Base-by-base conservation (phyloP, 176 grass and related monocot genomes). In the Aegilops tauschii region DNA sequence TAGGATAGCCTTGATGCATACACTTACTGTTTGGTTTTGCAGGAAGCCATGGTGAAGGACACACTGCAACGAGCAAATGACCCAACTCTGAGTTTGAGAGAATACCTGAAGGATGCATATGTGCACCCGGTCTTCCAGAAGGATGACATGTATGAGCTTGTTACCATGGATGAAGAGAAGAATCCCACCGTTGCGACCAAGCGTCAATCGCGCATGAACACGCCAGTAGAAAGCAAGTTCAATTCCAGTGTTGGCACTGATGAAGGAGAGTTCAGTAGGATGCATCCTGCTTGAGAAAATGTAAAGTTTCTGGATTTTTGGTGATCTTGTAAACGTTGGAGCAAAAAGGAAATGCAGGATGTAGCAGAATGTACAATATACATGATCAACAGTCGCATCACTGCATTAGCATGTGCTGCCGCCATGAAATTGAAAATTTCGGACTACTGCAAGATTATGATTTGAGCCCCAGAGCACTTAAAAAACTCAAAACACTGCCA, bases 31-130 rank as follows among this genome's bases (percentile, higher is more conserved):
- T 29, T 65, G 9, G 77, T 69, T 86, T 96, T 96, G 81, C 83
- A 99, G 94, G 97, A 99, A 90, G 97, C 97, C 66, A 94, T 96
- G 90, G 97, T 99, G 74, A 99, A 94, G 90, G 97, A 99, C 73
- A 96, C 97, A 50, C 31, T 96, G 75, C 94, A 99, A 90, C 82
- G 63, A 20, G 97, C 92, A 62, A 86, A 82, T 18, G 92, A 99
- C 27, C 94, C 97, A 8, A 94, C 86, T 66, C 65, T 98, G 62
- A 95, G 91, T 90, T 91, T 98, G 85, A 98, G 91, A 88, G 76
- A 71, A 12, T 99, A 99, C 85, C 97, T 99, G 59, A 91, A 94
- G 79, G 87, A 91, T 87, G 97, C 94, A 49, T 99, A 99, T 76
- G 61, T 93, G 34, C 97, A 99, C 83, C 97, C 94, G 9, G 97